Base-by-base conservation (phyloP, 805 yeast genomes). In the Scheffersomyces stipitis region DNA sequence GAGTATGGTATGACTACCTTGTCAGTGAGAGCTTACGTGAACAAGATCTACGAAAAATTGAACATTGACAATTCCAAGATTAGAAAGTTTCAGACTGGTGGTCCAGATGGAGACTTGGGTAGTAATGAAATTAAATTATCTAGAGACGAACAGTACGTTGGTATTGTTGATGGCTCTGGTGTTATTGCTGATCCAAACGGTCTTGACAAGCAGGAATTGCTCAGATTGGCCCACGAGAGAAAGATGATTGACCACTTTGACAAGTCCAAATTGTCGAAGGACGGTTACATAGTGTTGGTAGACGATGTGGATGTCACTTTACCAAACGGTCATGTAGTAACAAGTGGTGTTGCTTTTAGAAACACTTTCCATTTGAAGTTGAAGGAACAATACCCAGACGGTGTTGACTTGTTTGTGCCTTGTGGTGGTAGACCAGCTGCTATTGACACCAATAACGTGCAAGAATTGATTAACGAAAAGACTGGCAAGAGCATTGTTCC, bases 371-470 rank as follows among this genome's bases (percentile, higher is more conserved):
- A 91, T 60, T 72, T 87, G 48, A 78, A 80, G 48, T 60, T 84
- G 41, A 76, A 79, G 44, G 81, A 84, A 42, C 75, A 75, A 43
- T 80, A 78, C 53, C 30, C 32, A n/a, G 75, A 78, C 30, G 74
- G 75, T 22, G 73, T 89, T 43, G 89, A 88, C 52, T 69, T 91
- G 56, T 90, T 93, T 66, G 97, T 90, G 29, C 99, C 99, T 40
- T 91, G 99, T 66, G 99, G 99, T 64, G 99, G 99, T 51, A 84
- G 99, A 67, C 99, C 99, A 42, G 91, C 86, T 51, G 95, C 98
- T 15, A 81, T 91, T 60, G 95, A 90, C 62, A 80, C 90, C 46
- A 83, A 80, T 62, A 93, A 86, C 54, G 93, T 90, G 41, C 68
- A 71, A 45, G 67, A 67, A 36, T 78, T 88, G 52, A 78, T 93